These are phyloP conservation scores for Colletotrichum plurivorum DNA, from an alignment of 2,329 filamentous ascomycete genomes.

Conservation along the genomic window DNA sequence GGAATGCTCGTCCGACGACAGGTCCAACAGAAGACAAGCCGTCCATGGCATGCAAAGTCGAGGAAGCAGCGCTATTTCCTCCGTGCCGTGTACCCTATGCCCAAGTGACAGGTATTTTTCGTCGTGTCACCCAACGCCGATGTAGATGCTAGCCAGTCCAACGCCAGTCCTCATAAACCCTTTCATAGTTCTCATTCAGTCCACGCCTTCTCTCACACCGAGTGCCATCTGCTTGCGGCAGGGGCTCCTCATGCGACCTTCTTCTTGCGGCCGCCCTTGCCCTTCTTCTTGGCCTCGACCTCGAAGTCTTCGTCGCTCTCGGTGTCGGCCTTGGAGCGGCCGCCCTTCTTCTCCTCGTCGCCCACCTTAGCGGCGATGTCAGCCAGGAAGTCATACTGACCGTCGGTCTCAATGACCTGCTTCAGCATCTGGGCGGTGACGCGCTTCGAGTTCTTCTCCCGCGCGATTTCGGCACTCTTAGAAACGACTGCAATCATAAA, in stretches of 20 bases:
- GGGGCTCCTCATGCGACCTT: constrained; percentile 51
- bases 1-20: constrained; percentile 21
- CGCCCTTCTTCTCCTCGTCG: constrained; percentile 64
- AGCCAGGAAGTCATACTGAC: constrained; percentile 93
- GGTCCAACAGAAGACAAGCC: constrained; percentile 31
- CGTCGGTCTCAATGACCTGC: constrained; percentile 87
- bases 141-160: constrained; percentile 45
- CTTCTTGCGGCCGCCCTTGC: constrained; percentile 64
- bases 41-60: constrained; percentile 33
- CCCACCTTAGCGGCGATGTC: constrained; percentile 92
- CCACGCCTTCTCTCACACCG: constrained; percentile 1
- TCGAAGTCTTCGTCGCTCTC: constrained; percentile 66
- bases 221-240: background rate
- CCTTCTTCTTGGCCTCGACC: constrained; percentile 63
- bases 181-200: constrained; percentile 40
- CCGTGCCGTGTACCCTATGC: constrained; percentile 31
- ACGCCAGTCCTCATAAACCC: constrained; percentile 44
- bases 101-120: constrained; percentile 35
- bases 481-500: constrained; percentile 97
- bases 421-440: constrained; percentile 94
- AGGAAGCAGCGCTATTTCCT: constrained; percentile 39
- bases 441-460: constrained; percentile 86
- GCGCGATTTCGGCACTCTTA: constrained; percentile 88
- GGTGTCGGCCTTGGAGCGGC: constrained; percentile 62
- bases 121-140: constrained; percentile 45